phyloP scores from a whole-genome alignment of 768 basidiomycete genomes.

The Leucosporidium yakuticum region DNA sequence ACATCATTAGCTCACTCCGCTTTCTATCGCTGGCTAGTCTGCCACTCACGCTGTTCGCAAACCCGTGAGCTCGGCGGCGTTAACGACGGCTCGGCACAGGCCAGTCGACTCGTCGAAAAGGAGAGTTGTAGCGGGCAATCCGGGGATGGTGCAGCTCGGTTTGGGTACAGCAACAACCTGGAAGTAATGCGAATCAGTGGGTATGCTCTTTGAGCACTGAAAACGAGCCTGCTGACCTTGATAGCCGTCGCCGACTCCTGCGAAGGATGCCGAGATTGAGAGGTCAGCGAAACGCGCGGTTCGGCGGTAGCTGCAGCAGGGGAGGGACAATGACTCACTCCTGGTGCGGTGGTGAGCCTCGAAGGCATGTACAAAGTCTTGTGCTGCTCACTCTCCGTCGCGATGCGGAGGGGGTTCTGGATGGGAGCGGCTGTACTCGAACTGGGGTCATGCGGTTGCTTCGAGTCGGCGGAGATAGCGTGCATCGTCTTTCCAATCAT shows the following conservation, averaged over 20 bases:
- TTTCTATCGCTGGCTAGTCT: not conserved
- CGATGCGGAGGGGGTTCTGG: constrained; percentile 22
- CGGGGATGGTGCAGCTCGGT: constrained; percentile 10
- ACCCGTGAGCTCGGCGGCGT: constrained; percentile 35
- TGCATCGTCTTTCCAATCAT: constrained; percentile 26
- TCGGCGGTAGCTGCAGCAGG: not conserved
- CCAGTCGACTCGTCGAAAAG: constrained; percentile 34
- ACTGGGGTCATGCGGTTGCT: not conserved
- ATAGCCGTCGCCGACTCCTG: constrained; percentile 28
- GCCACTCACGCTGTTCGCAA: constrained; percentile 36
- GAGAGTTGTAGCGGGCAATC: constrained; percentile 33
- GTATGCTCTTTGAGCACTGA: no score
- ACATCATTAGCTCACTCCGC: no score
- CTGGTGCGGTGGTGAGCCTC: constrained; percentile 23
- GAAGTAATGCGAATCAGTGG: no score
- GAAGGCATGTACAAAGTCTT: constrained; percentile 34
- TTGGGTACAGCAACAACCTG: constrained; percentile 27
- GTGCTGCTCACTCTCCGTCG: not conserved
- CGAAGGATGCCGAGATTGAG: no score
- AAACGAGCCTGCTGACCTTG: constrained; percentile 20
- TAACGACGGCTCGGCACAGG: constrained; percentile 23
- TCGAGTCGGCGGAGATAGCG: constrained; percentile 8
- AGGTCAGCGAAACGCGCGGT: no score
- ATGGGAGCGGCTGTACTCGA: not conserved
- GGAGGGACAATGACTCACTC: not conserved